Conservation (phyloP, 805 yeast species). For the Spathaspora passalidarum region DNA sequence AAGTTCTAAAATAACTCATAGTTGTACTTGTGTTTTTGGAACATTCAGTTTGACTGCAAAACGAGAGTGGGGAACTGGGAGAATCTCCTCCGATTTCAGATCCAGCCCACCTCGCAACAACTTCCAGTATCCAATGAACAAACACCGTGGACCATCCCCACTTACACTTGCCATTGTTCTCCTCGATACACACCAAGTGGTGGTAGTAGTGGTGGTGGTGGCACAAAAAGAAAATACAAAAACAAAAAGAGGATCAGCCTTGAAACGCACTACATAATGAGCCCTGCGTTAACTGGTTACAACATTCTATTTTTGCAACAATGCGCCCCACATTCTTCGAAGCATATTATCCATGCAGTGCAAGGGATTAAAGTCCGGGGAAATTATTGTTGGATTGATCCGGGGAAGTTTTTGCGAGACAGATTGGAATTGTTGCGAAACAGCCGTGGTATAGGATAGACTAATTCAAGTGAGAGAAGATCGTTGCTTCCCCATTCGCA, state of each 20-base stretch:
- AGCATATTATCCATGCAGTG: too few species aligned
- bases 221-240: background rate
- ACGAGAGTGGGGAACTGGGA: too few species aligned
- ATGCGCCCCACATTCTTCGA: too few species aligned
- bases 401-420: background rate
- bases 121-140: background rate
- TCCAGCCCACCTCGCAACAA: too few species aligned
- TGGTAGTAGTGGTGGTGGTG: too few species aligned
- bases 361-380: background rate
- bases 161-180: background rate
- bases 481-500: too few species aligned
- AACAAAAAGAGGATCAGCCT: background rate
- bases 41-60: background rate
- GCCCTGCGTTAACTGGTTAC: background rate
- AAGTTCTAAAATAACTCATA: background rate
- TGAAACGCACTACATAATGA: background rate
- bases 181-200: background rate
- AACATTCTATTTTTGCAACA: background rate
- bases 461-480: too few species aligned
- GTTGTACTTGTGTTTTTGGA: background rate
- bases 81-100: too few species aligned
- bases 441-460: too few species aligned
- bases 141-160: too few species aligned
- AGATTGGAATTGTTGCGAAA: background rate
- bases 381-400: background rate